A percentile compares a stretch with the other conserved stretches of the same genome.
These are phyloP conservation scores for Dryas integrifolia DNA, from an alignment of 331 rosid species.

Conservation along the genomic window DNA sequence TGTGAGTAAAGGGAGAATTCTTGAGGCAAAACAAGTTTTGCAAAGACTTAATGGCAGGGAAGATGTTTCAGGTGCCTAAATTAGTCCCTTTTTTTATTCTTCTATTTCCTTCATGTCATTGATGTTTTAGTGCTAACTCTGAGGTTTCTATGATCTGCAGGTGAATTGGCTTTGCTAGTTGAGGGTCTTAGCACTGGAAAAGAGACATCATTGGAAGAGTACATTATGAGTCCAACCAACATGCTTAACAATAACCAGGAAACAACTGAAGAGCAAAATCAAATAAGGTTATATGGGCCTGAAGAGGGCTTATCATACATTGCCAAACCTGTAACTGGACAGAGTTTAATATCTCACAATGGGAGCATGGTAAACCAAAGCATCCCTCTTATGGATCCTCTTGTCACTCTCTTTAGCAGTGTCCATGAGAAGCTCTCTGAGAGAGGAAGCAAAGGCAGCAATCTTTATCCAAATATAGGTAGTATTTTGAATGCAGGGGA, in stretches of 20 bases:
- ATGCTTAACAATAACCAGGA: background rate
- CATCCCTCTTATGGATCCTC: conserved; percentile 24
- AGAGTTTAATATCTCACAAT: conserved; percentile 2
- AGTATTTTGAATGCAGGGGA: background rate
- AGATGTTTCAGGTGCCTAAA: conserved; percentile 29
- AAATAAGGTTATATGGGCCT: conserved; percentile 4
- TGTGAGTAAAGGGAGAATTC: conserved; percentile 29
- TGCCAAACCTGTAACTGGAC: conserved; percentile 19
- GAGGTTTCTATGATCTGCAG: background rate
- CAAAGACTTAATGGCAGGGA: conserved; percentile 26
- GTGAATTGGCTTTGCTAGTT: conserved; percentile 30
- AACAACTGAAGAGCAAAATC: background rate
- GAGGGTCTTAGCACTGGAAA: conserved; percentile 29
- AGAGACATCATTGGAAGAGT: conserved; percentile 27
- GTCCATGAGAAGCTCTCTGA: conserved; percentile 25
- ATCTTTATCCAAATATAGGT: conserved; percentile 1
- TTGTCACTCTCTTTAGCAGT: conserved; percentile 29
- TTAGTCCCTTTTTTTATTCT: background rate
- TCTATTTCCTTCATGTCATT: background rate
- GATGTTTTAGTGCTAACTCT: background rate
- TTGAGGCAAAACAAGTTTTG: conserved; percentile 28
- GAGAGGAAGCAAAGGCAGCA: conserved; percentile 11
- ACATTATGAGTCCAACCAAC: conserved; percentile 11
- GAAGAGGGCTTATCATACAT: conserved; percentile 21
- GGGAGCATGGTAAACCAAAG: conserved; percentile 11